Percentiles rank a stretch among this genome's conserved stretches.
phyloP scores from a whole-genome alignment of 495 filamentous ascomycete species.

The Aspergillus bridgeri region DNA sequence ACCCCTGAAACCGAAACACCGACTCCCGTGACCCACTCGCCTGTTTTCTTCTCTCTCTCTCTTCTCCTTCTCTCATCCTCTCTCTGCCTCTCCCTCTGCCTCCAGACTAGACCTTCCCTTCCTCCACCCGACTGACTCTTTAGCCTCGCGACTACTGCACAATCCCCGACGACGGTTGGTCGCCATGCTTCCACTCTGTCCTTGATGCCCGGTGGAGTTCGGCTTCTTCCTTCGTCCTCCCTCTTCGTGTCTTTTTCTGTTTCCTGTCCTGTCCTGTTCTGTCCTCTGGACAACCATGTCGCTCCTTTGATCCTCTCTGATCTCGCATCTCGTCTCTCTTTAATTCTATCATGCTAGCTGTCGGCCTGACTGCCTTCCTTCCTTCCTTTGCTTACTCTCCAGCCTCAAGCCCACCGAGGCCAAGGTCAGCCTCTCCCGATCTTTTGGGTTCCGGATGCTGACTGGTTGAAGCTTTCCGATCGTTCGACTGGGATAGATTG shows the following conservation, averaged over 20 bases:
- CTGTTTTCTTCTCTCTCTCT: background rate
- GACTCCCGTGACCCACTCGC: background rate
- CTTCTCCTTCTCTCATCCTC: background rate
- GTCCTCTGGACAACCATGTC: too few species aligned
- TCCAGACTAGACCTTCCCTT: background rate
- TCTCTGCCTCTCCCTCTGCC: background rate
- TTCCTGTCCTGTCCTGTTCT: background rate
- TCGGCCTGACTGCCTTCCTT: background rate
- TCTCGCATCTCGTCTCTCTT: too few species aligned
- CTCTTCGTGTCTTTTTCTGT: background rate
- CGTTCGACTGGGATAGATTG: background rate
- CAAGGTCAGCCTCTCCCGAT: background rate
- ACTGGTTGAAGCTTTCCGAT: background rate
- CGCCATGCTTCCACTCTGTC: background rate
- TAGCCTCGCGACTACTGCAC: background rate
- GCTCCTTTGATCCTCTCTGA: too few species aligned
- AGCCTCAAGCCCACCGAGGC: too few species aligned
- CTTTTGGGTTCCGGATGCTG: background rate
- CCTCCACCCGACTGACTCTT: background rate
- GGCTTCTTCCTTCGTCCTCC: background rate
- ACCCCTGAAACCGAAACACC: background rate
- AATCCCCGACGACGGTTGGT: background rate
- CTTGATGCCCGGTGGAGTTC: background rate
- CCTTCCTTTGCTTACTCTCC: background rate
- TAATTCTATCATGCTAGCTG: background rate